Evolutionary conservation across 768 basidiomycete genomes (phyloP).

Genomic region (Porphyrellus cyaneotinctus): DNA sequence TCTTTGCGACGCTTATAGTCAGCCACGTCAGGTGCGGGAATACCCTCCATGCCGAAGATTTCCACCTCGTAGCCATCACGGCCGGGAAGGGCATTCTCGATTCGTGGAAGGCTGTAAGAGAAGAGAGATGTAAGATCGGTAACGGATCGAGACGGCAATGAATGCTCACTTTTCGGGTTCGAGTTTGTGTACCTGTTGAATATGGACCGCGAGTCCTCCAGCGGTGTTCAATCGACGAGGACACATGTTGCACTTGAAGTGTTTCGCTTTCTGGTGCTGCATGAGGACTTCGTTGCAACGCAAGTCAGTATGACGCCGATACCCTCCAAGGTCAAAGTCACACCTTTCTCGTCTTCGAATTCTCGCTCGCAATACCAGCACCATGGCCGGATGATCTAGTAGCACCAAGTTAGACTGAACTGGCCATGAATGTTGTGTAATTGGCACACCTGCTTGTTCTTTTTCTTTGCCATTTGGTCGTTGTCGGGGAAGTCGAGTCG

Average conservation of each 20-base stretch:
- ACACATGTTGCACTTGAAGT: constrained; percentile 97
- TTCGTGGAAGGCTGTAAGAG: constrained; percentile 62
- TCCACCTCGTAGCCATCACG: constrained; percentile 98
- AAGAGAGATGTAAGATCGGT: constrained; percentile 10
- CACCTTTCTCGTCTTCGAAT: constrained; percentile 99
- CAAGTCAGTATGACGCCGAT: not conserved
- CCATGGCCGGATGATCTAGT: constrained; percentile 86
- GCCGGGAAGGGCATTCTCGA: constrained; percentile 94
- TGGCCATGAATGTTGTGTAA: no score
- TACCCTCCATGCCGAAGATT: constrained; percentile 99
- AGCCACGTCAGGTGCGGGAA: constrained; percentile 88
- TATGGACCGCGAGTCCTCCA: constrained; percentile 95
- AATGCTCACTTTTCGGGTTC: constrained; percentile 69
- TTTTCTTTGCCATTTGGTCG: constrained; percentile 49
- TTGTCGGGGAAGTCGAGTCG: not conserved
- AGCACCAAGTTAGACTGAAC: constrained; percentile 1
- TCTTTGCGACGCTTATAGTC: constrained; percentile 97
- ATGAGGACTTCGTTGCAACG: constrained; percentile 65
- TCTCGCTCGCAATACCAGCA: constrained; percentile 99
- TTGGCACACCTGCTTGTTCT: constrained; percentile 40
- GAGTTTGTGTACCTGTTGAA: constrained; percentile 99
- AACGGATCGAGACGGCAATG: not conserved
- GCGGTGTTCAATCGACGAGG: constrained; percentile 95
- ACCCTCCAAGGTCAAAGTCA: constrained; percentile 9
- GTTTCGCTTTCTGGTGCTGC: constrained; percentile 99